Conservation (phyloP, 2,329 filamentous ascomycete genomes). For the Fusarium fujikuroi region DNA sequence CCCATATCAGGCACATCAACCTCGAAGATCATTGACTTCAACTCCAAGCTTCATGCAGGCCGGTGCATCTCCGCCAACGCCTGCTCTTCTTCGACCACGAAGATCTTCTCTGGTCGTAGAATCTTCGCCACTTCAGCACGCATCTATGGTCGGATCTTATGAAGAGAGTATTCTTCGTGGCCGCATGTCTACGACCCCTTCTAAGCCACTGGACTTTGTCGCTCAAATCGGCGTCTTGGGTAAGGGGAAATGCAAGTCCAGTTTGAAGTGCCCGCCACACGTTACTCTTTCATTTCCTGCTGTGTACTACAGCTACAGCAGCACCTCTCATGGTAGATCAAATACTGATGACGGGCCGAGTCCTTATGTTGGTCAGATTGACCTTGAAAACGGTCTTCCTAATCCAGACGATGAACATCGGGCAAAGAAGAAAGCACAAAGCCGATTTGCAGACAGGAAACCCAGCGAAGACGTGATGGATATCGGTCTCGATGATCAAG, state of each 20-base stretch:
- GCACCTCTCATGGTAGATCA: conserved; percentile 69
- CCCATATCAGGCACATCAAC: conserved; percentile 82
- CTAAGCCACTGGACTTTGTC: conserved; percentile 89
- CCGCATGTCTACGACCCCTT: conserved; percentile 96
- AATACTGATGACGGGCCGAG: conserved; percentile 87
- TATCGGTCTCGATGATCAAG: conserved; percentile 29
- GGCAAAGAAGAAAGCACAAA: conserved; percentile 60
- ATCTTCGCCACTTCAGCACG: conserved; percentile 81
- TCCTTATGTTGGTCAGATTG: conserved; percentile 93
- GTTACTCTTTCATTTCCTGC: conserved; percentile 92
- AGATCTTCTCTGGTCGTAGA: conserved; percentile 80
- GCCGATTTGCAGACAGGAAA: conserved; percentile 54
- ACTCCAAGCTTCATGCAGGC: conserved; percentile 56
- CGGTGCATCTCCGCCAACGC: conserved; percentile 60
- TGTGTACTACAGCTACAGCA: conserved; percentile 93
- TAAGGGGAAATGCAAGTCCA: conserved; percentile 87
- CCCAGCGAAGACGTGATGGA: conserved; percentile 43
- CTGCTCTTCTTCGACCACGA: conserved; percentile 64
- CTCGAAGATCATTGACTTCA: conserved; percentile 77
- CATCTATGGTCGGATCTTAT: conserved; percentile 97
- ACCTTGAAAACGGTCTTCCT: conserved; percentile 83
- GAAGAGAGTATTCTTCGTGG: conserved; percentile 96
- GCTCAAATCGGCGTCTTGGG: conserved; percentile 96
- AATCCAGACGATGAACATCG: conserved; percentile 61
- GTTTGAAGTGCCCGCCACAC: conserved; percentile 86